phyloP scores from a whole-genome alignment of 345 rosid genomes.

The Eucalyptus tenuipes region DNA sequence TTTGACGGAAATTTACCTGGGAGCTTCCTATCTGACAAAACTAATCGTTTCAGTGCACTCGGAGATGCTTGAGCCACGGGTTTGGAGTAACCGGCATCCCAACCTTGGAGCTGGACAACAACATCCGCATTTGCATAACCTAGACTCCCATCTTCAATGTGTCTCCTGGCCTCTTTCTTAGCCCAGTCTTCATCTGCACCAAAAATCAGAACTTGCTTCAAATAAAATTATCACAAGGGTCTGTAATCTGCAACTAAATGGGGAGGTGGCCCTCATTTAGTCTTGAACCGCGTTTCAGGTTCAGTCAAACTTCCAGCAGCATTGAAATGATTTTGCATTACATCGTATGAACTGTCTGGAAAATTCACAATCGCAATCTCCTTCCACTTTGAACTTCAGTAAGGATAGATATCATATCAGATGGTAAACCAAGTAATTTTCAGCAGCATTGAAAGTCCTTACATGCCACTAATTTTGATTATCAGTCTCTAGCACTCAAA shows the following conservation, averaged over 20 bases:
- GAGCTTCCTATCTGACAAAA: constrained; percentile 64
- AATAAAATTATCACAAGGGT: not conserved
- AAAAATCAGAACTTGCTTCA: not conserved
- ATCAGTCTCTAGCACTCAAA: not conserved
- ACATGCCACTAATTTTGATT: not conserved
- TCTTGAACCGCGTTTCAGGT: not conserved
- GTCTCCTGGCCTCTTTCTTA: constrained; percentile 60
- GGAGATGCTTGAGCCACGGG: constrained; percentile 72
- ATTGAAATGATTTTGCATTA: not conserved
- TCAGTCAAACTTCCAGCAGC: not conserved
- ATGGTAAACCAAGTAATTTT: not conserved
- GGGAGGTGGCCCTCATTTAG: not conserved
- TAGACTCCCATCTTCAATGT: constrained; percentile 24
- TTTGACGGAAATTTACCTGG: constrained; percentile 27
- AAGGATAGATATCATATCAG: not conserved
- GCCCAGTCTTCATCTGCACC: constrained; percentile 62
- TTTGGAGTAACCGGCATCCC: constrained; percentile 65
- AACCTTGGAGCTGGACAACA: constrained; percentile 76
- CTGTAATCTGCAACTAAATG: not conserved
- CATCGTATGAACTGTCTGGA: not conserved
- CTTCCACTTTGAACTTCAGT: not conserved
- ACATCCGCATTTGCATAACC: constrained; percentile 82
- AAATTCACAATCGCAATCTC: not conserved
- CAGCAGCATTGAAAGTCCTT: not conserved
- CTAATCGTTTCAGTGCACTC: constrained; percentile 68